Base-by-base conservation (phyloP, 768 basidiomycete genomes). In the Lactifluus subvellereus region DNA sequence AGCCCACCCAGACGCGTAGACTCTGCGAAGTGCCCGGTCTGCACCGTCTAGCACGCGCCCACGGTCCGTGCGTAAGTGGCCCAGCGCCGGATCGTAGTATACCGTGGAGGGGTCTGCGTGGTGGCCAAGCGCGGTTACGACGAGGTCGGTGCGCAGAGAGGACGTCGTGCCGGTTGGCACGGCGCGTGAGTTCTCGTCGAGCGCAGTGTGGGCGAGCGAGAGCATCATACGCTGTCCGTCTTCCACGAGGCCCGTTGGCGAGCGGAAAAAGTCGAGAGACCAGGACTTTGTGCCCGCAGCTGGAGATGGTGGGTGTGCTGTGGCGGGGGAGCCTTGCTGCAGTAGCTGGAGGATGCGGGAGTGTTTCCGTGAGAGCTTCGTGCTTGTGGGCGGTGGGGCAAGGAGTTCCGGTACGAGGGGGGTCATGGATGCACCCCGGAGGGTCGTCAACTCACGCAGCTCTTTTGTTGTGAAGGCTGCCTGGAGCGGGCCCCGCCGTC, bases 1-100 rank as follows among this genome's bases (percentile, higher is more conserved):
- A 2, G 92, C 88, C 97, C 97, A 99, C 10, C 96, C 96, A 1
- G 91, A 87, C 1, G 92, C 88, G 71, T 97, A 99, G n/a, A 95
- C 78, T 61, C 83, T 84, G 42, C 77, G 79, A 42, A 86, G 67
- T 16, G 72, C 58, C 2, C 69, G 69, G 11, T 74, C 72, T 5
- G 66, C 66, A 3, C 72, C 67, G 13, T 77, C 76, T 30, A 82
- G 69, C 8, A 90, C 75, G 13, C 85, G 78, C 5, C 83, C 83
- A 6, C 74, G 72, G 3, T 73, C 65, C 1, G 81, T 81, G n/a
- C 84, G 81, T 14, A 90, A 74, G 67, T 85, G 86, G 3, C 80
- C 74, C 4, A 83, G 72, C 2, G 73, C 69, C 0, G 82, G 76
- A 68, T 91, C 86, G 67, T 80, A 86, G 76, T 80, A 94, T 35